phyloP scores from a whole-genome alignment of 1,284 basidiomycete genomes.

The Rhodotorula sp. region DNA sequence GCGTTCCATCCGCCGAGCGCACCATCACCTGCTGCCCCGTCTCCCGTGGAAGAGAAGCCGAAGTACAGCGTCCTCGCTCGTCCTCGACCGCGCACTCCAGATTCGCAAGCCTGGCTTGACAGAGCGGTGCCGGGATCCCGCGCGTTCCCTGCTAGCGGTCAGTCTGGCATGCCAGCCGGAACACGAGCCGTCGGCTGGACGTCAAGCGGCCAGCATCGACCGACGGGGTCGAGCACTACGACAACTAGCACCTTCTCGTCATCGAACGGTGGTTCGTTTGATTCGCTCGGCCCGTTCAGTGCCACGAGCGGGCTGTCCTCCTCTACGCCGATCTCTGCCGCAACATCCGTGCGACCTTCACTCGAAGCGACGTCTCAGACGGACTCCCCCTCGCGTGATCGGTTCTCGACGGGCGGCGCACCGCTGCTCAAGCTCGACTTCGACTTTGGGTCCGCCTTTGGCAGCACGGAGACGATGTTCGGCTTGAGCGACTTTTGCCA shows the following conservation, averaged over 20 bases:
- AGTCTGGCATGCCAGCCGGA: too few relatives aligned
- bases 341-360: not conserved
- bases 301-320: not conserved
- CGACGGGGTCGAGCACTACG: not conserved
- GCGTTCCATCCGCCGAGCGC: not conserved
- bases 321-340: not conserved
- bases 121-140: not conserved
- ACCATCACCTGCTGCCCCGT: not conserved
- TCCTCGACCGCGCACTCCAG: conserved; percentile 21
- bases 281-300: conserved; percentile 9
- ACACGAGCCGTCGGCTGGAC: too few relatives aligned
- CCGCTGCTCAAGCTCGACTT: conserved; percentile 34
- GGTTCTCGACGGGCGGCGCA: not conserved
- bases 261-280: conserved; percentile 12
- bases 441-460: conserved; percentile 24
- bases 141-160: too few relatives aligned
- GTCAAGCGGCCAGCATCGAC: not conserved
- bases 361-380: not conserved
- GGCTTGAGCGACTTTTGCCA: conserved; percentile 29
- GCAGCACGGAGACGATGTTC: conserved; percentile 32
- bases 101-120: conserved; percentile 24
- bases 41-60: not conserved
- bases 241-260: conserved; percentile 8
- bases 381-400: not conserved
- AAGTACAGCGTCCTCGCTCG: conserved; percentile 21